Percentiles rank a stretch among this genome's conserved stretches.
Evolutionary conservation across 768 basidiomycete genomes (phyloP).

Genomic region (Lentinus tigrinus): DNA sequence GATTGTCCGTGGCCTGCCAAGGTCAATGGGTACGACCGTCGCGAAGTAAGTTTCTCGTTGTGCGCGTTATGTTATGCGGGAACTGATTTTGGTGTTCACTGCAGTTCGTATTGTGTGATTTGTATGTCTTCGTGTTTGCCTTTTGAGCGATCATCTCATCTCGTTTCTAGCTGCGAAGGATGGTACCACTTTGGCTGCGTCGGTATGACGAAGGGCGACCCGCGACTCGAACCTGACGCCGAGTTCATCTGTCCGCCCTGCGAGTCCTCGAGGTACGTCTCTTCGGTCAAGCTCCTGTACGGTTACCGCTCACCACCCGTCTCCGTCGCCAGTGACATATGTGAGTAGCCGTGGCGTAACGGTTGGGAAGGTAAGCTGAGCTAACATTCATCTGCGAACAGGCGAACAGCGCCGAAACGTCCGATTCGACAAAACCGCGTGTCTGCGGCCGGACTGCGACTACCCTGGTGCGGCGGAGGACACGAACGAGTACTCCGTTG

Average conservation of each 20-base stretch:
- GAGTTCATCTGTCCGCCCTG: conserved; percentile 22
- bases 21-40: conserved; percentile 11
- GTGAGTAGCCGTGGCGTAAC: background rate
- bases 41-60: conserved; percentile 10
- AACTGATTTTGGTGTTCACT: background rate
- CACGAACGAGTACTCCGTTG: conserved; percentile 21
- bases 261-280: conserved; percentile 18
- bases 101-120: conserved; percentile 20
- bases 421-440: conserved; percentile 8
- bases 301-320: background rate
- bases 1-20: conserved; percentile 18
- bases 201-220: conserved; percentile 16
- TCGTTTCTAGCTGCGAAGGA: conserved; percentile 16
- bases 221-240: conserved; percentile 15
- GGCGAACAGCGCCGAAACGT: conserved; percentile 1
- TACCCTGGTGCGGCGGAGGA: conserved; percentile 10
- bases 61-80: background rate
- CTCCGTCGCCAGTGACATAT: background rate
- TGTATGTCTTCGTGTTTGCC: background rate
- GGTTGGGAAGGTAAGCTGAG: background rate
- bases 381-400: background rate
- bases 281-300: background rate
- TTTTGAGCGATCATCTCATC: background rate
- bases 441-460: conserved; percentile 19
- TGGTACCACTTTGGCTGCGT: conserved; percentile 26